These are phyloP conservation scores for Amanita muscaria DNA, from an alignment of 768 basidiomycete genomes.

Conservation along the genomic window DNA sequence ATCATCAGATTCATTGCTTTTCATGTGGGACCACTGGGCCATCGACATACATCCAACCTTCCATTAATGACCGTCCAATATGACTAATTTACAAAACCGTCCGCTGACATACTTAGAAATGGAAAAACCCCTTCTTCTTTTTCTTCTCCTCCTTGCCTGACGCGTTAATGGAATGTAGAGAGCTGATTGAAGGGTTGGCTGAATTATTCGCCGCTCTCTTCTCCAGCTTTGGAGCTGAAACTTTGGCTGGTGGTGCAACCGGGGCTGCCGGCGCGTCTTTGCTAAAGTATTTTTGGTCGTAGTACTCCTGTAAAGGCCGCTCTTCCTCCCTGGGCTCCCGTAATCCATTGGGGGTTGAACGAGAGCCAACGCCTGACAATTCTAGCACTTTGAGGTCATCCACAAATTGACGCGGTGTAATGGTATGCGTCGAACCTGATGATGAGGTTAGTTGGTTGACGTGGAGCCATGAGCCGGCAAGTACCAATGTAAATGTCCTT, in stretches of 20 bases:
- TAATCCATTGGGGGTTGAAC: conserved; percentile 61
- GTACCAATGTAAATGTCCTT: conserved; percentile 91
- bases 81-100: conserved; percentile 7
- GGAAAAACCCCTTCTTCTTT: conserved; percentile 72
- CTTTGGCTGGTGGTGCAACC: conserved; percentile 27
- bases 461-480: neutral
- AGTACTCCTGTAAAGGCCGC: conserved; percentile 62
- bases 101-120: conserved; percentile 32
- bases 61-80: conserved; percentile 8
- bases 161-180: conserved; percentile 18
- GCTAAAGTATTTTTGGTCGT: conserved; percentile 72
- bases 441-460: neutral
- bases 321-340: conserved; percentile 35
- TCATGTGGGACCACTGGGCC: no score
- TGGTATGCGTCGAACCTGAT: conserved; percentile 83
- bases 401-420: conserved; percentile 77
- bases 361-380: conserved; percentile 77
- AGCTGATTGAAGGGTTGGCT: conserved; percentile 34
- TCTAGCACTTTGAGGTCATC: conserved; percentile 85
- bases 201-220: conserved; percentile 40
- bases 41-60: no score
- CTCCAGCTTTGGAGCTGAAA: conserved; percentile 18
- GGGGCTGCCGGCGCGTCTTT: conserved; percentile 51
- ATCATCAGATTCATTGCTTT: conserved; percentile 4
- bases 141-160: conserved; percentile 49